Evolutionary conservation across 495 filamentous ascomycete genomes (phyloP).

Genomic region (Poronia punctata): DNA sequence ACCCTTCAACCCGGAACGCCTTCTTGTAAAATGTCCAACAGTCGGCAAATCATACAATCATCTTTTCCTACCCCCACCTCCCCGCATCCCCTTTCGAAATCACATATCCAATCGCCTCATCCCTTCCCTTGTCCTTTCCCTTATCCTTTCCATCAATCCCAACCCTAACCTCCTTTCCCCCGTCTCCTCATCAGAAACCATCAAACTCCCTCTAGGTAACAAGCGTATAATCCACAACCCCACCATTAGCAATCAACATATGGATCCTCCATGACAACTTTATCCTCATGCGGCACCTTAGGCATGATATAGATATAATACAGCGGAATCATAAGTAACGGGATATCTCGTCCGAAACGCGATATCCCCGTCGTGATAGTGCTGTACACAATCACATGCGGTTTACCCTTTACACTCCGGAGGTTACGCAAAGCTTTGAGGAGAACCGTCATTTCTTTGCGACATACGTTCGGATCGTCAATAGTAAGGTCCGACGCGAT

Average conservation of each 20-base stretch:
- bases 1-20: too few species aligned
- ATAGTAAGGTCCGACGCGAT: slow-evolving; percentile 23
- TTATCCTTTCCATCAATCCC: too few species aligned
- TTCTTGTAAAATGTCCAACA: too few species aligned
- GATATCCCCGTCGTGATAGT: slow-evolving; percentile 51
- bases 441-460: slow-evolving; percentile 39
- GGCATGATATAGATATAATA: slow-evolving; percentile 44
- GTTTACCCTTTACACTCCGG: slow-evolving; percentile 20
- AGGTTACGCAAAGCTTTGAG: slow-evolving; percentile 33
- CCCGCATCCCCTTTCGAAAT: slow-evolving; percentile 38
- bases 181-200: slow-evolving; percentile 19
- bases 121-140: neutral
- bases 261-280: slow-evolving; percentile 53
- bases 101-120: slow-evolving; percentile 39
- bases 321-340: slow-evolving; percentile 40
- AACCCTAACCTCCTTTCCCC: slow-evolving; percentile 27
- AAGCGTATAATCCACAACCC: too few species aligned
- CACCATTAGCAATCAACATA: too few species aligned
- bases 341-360: slow-evolving; percentile 43
- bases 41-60: too few species aligned
- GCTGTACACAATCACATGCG: slow-evolving; percentile 43
- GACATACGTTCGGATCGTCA: slow-evolving; percentile 53
- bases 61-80: slow-evolving; percentile 28
- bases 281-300: slow-evolving; percentile 49
- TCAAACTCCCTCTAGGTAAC: slow-evolving; percentile 17